Percentiles rank a stretch among this genome's conserved stretches.
These are phyloP conservation scores for Friedmanniomyces endolithicus DNA, from an alignment of 495 filamentous ascomycete species.

Conservation along the genomic window DNA sequence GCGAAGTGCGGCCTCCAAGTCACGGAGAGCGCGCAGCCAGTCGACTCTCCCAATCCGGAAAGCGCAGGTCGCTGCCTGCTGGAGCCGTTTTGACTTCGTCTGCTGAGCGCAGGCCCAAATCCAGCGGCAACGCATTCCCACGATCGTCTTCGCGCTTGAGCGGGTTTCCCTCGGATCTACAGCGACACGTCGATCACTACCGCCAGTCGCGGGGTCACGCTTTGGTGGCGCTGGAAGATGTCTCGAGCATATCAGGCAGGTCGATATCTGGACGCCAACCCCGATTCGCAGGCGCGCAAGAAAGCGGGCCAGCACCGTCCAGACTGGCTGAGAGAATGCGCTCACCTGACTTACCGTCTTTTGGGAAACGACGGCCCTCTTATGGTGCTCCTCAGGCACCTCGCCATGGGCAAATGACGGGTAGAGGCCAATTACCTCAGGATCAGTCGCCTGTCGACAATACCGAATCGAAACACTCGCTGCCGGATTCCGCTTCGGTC, in stretches of 20 bases:
- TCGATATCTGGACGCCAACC: conserved; percentile 3
- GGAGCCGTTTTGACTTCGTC: background rate
- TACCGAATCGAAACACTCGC: conserved; percentile 12
- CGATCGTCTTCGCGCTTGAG: conserved; percentile 2
- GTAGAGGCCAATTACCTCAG: conserved; percentile 39
- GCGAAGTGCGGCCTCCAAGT: conserved; percentile 5
- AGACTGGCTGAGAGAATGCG: background rate
- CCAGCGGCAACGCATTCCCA: conserved; percentile 11
- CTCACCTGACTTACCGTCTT: conserved; percentile 14
- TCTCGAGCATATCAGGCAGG: conserved; percentile 3
- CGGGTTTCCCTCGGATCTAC: conserved; percentile 1
- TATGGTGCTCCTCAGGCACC: conserved; percentile 1
- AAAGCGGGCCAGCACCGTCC: background rate
- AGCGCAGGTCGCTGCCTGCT: conserved; percentile 13
- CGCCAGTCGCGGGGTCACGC: background rate
- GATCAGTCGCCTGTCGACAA: conserved; percentile 30
- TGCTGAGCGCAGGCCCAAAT: conserved; percentile 9
- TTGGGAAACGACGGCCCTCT: conserved; percentile 15
- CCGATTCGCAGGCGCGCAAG: background rate
- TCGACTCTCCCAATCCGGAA: conserved; percentile 2
- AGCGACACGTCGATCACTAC: conserved; percentile 4
- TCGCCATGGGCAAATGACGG: background rate
- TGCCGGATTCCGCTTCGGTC: conserved; percentile 65
- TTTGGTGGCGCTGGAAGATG: background rate
- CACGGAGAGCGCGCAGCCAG: conserved; percentile 2